phyloP scores from a whole-genome alignment of 345 rosid genomes.

The Dimocarpus longan region DNA sequence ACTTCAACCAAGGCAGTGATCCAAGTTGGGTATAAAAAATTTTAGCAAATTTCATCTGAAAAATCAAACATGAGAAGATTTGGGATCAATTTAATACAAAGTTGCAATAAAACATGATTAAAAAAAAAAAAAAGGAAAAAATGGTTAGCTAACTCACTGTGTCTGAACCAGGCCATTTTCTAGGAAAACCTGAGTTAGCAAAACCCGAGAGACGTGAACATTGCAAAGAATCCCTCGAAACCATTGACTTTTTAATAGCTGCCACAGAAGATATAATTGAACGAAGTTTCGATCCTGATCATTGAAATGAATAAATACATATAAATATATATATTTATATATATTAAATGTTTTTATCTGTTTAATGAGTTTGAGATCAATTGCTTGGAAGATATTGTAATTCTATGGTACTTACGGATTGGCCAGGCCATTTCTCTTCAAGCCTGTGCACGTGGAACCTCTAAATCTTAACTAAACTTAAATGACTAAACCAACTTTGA shows the following conservation, averaged over 20 bases:
- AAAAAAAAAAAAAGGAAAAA: background rate
- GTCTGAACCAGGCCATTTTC: constrained; percentile 17
- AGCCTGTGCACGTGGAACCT: background rate
- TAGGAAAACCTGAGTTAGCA: constrained; percentile 9
- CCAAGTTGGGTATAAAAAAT: constrained; percentile 16
- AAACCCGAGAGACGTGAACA: constrained; percentile 15
- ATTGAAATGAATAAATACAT: background rate
- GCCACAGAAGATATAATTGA: constrained; percentile 23
- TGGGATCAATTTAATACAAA: background rate
- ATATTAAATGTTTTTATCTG: background rate
- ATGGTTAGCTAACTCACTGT: constrained; percentile 18
- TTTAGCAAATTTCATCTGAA: constrained; percentile 24
- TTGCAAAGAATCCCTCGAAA: background rate
- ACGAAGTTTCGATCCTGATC: constrained; percentile 33
- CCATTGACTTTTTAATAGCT: constrained; percentile 4
- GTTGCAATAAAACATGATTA: background rate
- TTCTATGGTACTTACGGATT: constrained; percentile 16
- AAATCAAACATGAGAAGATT: constrained; percentile 2
- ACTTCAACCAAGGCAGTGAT: constrained; percentile 18
- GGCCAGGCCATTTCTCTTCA: constrained; percentile 17
- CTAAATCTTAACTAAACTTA: background rate
- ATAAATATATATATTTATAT: too few relatives aligned
- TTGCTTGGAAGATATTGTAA: background rate
- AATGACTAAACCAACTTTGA: background rate
- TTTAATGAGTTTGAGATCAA: background rate